Evolutionary conservation across 805 yeast genomes (phyloP), one percentile per base, ranked within the genome.

Genomic region (Phaffomyces antillensis): DNA sequence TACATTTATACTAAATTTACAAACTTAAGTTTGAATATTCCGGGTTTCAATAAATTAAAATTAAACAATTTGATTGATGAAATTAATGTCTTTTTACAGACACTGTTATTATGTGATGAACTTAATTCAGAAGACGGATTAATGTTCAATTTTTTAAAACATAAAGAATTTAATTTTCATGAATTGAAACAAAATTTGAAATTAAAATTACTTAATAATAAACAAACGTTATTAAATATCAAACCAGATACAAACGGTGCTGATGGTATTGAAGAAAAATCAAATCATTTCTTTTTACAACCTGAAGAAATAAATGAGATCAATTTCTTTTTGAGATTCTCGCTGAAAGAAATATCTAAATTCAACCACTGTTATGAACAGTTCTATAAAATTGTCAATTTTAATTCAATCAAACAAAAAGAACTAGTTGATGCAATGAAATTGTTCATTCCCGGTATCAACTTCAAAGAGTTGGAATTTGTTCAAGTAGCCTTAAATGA

Each of bases 81-180:
- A 32, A 50, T 82, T 32, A 82, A 82, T 51, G 50, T 72, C 8
- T 63, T 80, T 32, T 55, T 84, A 13, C 61, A 69, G 17, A 58
- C 68, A n/a, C 49, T 80, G 5, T 47, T 63, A 7, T 58, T 64
- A 37, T 78, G 66, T 50, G 65, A 65, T 13, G 58, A 65, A 5
- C 54, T 67, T 16, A 39, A 56, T 5, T 54, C 20, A 5, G 47
- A 62, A 5, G 66, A 70, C 47, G 72, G 64, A 30, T 51, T 70
- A 10, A 34, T 75, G 8, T 67, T 72, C 71, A 72, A 70, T 41
- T 76, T 75, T 51, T 53, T 70, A 30, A 52, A 63, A 3, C 52
- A 58, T 12, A 59, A 63, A 8, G 63, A 59, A 1, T 54, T 56
- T 15, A 53, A 59, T 28, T 54, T 46, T 10, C 68, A 65, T 64